These are phyloP conservation scores for Plantago coronopus DNA, from an alignment of 305 asterid species.

Conservation along the genomic window DNA sequence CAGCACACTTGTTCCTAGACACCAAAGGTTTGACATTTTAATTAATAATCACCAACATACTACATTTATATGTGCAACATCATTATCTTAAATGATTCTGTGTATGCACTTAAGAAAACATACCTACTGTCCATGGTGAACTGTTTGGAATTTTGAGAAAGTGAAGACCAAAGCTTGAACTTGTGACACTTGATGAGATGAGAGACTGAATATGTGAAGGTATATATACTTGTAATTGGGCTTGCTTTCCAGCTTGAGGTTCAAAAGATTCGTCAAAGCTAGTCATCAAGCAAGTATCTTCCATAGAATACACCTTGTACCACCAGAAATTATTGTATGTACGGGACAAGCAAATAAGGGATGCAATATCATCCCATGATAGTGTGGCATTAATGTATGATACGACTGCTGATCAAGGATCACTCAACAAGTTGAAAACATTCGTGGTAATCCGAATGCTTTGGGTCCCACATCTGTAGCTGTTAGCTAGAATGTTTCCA, in stretches of 20 bases:
- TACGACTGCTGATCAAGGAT: neutral
- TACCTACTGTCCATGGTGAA: conserved; percentile 45
- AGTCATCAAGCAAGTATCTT: conserved; percentile 11
- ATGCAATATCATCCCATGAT: neutral
- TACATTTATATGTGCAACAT: too few relatives aligned
- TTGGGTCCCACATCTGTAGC: conserved; percentile 29
- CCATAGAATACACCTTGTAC: conserved; percentile 23
- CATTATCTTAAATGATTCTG: too few relatives aligned
- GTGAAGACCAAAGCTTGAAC: conserved; percentile 18
- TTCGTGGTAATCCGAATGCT: conserved; percentile 33
- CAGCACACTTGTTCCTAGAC: conserved; percentile 85
- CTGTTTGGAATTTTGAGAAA: conserved; percentile 16
- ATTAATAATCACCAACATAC: too few relatives aligned
- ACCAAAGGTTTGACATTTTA: too few relatives aligned
- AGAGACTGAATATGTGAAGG: conserved; percentile 28
- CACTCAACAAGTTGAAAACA: conserved; percentile 14
- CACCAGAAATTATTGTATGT: conserved; percentile 6
- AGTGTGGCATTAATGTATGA: too few relatives aligned
- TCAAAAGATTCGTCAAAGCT: conserved; percentile 31
- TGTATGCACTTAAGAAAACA: too few relatives aligned
- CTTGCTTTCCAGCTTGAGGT: conserved; percentile 9
- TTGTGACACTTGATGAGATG: conserved; percentile 23
- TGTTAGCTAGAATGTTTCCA: conserved; percentile 33
- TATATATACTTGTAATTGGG: conserved; percentile 44
- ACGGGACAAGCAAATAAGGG: neutral